phyloP scores from a whole-genome alignment of 768 basidiomycete species.

The Porphyrellus cyaneotinctus region DNA sequence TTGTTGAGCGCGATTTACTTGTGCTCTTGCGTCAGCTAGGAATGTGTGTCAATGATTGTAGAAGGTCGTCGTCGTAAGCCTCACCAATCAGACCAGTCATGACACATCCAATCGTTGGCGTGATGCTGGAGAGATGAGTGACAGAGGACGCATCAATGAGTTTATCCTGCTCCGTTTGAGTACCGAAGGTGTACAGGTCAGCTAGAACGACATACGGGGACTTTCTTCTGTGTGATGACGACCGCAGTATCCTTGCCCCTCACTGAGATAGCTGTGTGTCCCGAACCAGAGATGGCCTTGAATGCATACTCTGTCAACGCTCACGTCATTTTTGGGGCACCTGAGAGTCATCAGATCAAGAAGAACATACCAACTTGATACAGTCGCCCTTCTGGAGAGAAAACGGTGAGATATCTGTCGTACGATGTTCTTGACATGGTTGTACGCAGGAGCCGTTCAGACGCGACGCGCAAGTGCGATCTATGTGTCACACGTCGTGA shows the following conservation, averaged over 20 bases:
- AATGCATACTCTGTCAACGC: conserved; percentile 85
- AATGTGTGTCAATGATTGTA: conserved; percentile 1
- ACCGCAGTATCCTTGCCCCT: conserved; percentile 93
- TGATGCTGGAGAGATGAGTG: conserved; percentile 94
- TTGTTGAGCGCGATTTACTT: conserved; percentile 77
- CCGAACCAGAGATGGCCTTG: conserved; percentile 97
- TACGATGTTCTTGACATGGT: conserved; percentile 95
- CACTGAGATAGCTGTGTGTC: conserved; percentile 90
- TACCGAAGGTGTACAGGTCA: background rate
- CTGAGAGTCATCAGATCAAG: background rate
- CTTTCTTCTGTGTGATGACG: conserved; percentile 97
- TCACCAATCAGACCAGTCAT: conserved; percentile 95
- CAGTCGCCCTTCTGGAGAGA: conserved; percentile 93
- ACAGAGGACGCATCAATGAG: conserved; percentile 91
- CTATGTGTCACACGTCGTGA: conserved; percentile 35
- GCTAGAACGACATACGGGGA: conserved; percentile 64
- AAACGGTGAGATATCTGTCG: conserved; percentile 94
- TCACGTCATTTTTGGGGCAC: conserved; percentile 4
- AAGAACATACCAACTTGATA: conserved; percentile 90
- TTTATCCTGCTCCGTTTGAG: conserved; percentile 68
- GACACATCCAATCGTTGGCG: conserved; percentile 94
- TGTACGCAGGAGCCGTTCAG: conserved; percentile 31
- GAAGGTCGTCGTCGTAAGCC: conserved; percentile 14
- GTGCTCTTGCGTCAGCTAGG: conserved; percentile 86
- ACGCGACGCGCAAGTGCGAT: conserved; percentile 58